Evolutionary conservation across 495 filamentous ascomycete species (phyloP), one percentile per base, ranked within the genome.

Genomic region (Cetradonia linearis): DNA sequence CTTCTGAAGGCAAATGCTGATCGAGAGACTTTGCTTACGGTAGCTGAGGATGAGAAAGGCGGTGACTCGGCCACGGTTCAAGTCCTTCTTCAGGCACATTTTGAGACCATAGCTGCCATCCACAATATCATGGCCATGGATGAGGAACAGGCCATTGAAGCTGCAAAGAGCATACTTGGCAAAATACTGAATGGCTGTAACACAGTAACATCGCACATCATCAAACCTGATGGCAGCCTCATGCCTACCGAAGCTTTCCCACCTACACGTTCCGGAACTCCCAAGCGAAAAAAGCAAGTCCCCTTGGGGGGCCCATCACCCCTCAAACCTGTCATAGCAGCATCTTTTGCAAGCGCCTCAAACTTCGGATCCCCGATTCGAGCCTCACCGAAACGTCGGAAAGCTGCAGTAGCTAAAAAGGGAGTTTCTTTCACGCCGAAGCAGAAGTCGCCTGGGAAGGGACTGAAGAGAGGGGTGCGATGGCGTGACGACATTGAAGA

Each of bases 401-500:
- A 89, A 70, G 75, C 81, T 40, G 79, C 74, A 25, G 73, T 80
- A 40, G 78, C 78, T 18, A 86, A 86, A 65, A 98, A 95, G 73
- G 82, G 83, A 14, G 80, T 95, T 50, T 80, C 83, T 33, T 94
- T 95, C 68, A 87, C 88, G 3, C 88, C 88, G 0, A 92, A 88
- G 76, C 93, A 93, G 74, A 87, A 81, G 68, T 73, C 75, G 0
- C 78, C 83, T 33, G 65, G 64, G 13, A 85, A 84, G 62, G 63
- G 72, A 30, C 58, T 69, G 20, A 93, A 95, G 75, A 78, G 88
- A 65, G 82, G 80, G 40, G 93, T 98, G 16, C 80, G 91, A 57
- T 98, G 94, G 94, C 84, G 87, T 50, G 93, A 98, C 68, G 93
- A 97, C 65, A 87, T 87, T 55, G 81, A 83, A 31, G 86, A 96